Percentiles rank a stretch among this genome's conserved stretches.
Conservation (phyloP, 495 filamentous ascomycete genomes). For the Penicillium egyptiacum region DNA sequence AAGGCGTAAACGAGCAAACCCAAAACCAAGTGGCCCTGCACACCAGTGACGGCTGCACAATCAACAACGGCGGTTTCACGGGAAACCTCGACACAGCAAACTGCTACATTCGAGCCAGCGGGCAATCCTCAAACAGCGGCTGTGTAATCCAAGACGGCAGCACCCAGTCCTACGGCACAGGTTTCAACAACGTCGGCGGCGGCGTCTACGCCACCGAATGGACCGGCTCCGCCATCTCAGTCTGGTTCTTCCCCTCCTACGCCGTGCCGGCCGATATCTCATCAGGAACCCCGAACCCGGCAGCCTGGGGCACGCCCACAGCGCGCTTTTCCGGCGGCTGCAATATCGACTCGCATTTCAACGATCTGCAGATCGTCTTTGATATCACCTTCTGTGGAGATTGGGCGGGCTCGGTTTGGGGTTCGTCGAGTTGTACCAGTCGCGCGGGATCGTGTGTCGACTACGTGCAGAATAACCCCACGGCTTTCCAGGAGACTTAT, state of each 20-base stretch:
- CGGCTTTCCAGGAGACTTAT: slow-evolving; percentile 60
- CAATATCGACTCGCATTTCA: slow-evolving; percentile 60
- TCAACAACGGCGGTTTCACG: slow-evolving; percentile 47
- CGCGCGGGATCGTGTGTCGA: slow-evolving; percentile 55
- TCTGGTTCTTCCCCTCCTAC: slow-evolving; percentile 60
- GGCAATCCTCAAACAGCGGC: slow-evolving; percentile 50
- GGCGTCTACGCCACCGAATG: slow-evolving; percentile 67
- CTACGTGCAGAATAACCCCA: slow-evolving; percentile 62
- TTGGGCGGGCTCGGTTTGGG: slow-evolving; percentile 56
- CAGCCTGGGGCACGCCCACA: slow-evolving; percentile 56
- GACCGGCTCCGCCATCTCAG: slow-evolving; percentile 55
- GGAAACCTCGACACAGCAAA: slow-evolving; percentile 42
- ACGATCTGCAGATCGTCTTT: slow-evolving; percentile 63
- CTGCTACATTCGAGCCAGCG: slow-evolving; percentile 54
- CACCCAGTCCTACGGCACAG: slow-evolving; percentile 48
- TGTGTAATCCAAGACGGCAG: slow-evolving; percentile 49
- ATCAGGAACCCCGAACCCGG: slow-evolving; percentile 53
- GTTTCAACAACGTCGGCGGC: slow-evolving; percentile 58
- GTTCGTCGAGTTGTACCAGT: slow-evolving; percentile 29
- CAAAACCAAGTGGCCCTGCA: slow-evolving; percentile 66
- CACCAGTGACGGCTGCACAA: slow-evolving; percentile 59
- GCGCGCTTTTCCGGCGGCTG: slow-evolving; percentile 61
- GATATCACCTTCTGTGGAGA: slow-evolving; percentile 70
- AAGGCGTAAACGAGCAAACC: slow-evolving; percentile 59
- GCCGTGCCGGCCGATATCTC: slow-evolving; percentile 54